phyloP scores from a whole-genome alignment of 2,329 filamentous ascomycete species.

The Neurospora sp. region DNA sequence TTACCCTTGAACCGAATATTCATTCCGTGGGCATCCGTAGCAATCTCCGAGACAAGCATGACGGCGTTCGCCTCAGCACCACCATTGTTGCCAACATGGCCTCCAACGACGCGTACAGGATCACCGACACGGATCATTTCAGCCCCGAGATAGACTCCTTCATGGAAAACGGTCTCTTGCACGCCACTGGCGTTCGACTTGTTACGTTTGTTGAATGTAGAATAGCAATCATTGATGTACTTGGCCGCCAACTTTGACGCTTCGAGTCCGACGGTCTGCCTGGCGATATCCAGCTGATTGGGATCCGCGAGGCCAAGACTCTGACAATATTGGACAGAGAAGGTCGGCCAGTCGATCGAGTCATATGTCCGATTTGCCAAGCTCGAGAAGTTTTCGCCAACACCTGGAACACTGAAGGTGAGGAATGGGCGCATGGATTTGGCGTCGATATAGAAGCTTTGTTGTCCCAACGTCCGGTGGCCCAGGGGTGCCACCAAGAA shows the following conservation, averaged over 20 bases:
- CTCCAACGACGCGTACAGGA: constrained; percentile 21
- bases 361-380: constrained; percentile 16
- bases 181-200: constrained; percentile 6
- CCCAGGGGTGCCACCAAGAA: constrained; percentile 24
- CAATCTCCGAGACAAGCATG: constrained; percentile 22
- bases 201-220: constrained; percentile 21
- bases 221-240: constrained; percentile 25
- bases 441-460: constrained; percentile 15
- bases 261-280: constrained; percentile 23
- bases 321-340: constrained; percentile 12
- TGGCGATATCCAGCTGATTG: constrained; percentile 7
- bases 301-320: constrained; percentile 6
- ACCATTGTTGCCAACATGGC: not conserved
- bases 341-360: constrained; percentile 21
- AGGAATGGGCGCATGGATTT: constrained; percentile 26
- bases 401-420: constrained; percentile 26
- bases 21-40: constrained; percentile 2
- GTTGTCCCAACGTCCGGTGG: constrained; percentile 15
- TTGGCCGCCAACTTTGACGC: constrained; percentile 28
- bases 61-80: constrained; percentile 13
- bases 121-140: constrained; percentile 26
- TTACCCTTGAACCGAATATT: constrained; percentile 20
- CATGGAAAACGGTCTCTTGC: constrained; percentile 15
- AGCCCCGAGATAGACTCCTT: constrained; percentile 26
- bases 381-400: constrained; percentile 6